Evolutionary conservation across 2,329 filamentous ascomycete species (phyloP).

Genomic region (Aureobasidium sp.): DNA sequence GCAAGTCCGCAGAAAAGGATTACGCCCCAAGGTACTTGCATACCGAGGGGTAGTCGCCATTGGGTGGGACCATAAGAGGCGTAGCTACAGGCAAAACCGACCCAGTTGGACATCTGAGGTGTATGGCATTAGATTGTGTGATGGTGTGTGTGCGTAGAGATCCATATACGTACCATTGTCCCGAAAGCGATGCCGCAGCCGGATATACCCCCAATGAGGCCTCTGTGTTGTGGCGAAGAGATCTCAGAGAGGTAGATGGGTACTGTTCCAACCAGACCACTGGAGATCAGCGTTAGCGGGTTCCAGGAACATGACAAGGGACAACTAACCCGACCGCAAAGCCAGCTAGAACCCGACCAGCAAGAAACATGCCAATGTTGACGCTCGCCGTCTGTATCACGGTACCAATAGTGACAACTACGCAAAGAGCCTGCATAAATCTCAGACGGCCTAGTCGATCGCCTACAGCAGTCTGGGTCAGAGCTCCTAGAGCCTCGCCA

Average conservation of each 20-base stretch:
- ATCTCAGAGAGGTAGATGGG: slow-evolving; percentile 53
- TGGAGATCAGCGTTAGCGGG: neutral
- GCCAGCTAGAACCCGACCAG: slow-evolving; percentile 26
- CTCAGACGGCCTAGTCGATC: slow-evolving; percentile 39
- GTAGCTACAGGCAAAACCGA: slow-evolving; percentile 49
- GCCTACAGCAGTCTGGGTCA: slow-evolving; percentile 45
- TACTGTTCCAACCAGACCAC: slow-evolving; percentile 44
- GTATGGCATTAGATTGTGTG: neutral
- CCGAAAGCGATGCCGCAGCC: slow-evolving; percentile 51
- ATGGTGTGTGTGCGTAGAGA: neutral
- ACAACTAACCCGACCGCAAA: slow-evolving; percentile 23
- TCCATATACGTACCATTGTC: slow-evolving; percentile 35
- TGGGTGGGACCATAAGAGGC: slow-evolving; percentile 47
- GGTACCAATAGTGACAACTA: slow-evolving; percentile 49
- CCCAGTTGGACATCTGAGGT: slow-evolving; percentile 44
- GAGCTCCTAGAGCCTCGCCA: slow-evolving; percentile 50
- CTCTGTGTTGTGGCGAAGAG: slow-evolving; percentile 37
- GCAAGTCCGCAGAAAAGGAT: slow-evolving; percentile 48
- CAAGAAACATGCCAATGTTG: slow-evolving; percentile 34
- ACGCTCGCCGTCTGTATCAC: slow-evolving; percentile 49
- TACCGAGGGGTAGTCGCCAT: slow-evolving; percentile 49
- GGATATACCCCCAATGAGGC: slow-evolving; percentile 44
- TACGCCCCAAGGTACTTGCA: slow-evolving; percentile 52
- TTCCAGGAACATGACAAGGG: neutral
- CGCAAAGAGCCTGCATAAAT: slow-evolving; percentile 40